phyloP scores from a whole-genome alignment of 2,329 filamentous ascomycete species.

The Zymoseptoria crescenta region DNA sequence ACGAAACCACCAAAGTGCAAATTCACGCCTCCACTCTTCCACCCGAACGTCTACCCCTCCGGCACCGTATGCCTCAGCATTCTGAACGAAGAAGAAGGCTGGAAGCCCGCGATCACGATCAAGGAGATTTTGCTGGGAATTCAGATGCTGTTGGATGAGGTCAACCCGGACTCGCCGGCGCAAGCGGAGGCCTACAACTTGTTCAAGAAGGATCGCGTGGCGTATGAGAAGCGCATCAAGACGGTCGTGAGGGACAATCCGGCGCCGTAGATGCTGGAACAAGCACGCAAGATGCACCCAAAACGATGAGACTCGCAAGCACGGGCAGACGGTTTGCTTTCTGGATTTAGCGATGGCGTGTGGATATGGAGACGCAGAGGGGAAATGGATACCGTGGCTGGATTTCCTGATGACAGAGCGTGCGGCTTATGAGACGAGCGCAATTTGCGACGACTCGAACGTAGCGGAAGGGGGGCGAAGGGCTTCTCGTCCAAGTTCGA shows the following conservation, averaged over 20 bases:
- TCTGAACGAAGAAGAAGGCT: slow-evolving; percentile 94
- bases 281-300: neutral
- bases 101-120: slow-evolving; percentile 97
- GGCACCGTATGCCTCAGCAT: slow-evolving; percentile 97
- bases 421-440: neutral
- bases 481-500: neutral
- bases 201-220: slow-evolving; percentile 78
- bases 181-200: slow-evolving; percentile 97
- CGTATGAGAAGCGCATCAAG: slow-evolving; percentile 83
- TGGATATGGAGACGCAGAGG: neutral
- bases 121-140: slow-evolving; percentile 96
- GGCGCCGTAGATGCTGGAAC: slow-evolving; percentile 44
- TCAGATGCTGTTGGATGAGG: slow-evolving; percentile 90
- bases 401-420: neutral
- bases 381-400: neutral
- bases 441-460: neutral
- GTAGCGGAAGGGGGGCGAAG: neutral
- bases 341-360: slow-evolving; percentile 1
- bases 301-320: neutral
- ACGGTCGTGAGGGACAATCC: slow-evolving; percentile 86
- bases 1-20: slow-evolving; percentile 99
- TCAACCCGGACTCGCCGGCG: slow-evolving; percentile 92
- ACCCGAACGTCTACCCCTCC: slow-evolving; percentile 97
- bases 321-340: neutral
- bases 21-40: slow-evolving; percentile 91